Percentiles rank a stretch among this genome's conserved stretches.
Evolutionary conservation across 1,284 basidiomycete species (phyloP).

Genomic region (Vanrija humicola): DNA sequence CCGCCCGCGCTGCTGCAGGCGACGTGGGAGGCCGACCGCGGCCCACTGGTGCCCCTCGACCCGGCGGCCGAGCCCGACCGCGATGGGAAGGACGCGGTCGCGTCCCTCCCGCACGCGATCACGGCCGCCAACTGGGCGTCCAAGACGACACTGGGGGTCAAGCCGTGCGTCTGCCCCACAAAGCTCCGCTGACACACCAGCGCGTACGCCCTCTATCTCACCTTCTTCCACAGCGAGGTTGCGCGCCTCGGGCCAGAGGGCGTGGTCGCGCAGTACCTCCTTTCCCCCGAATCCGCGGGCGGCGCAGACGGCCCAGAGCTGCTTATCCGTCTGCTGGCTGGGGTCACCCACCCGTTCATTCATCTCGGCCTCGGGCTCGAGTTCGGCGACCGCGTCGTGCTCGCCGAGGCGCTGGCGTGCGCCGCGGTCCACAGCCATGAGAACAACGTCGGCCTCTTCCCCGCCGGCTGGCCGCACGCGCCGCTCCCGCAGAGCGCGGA

Average conservation of each 20-base stretch:
- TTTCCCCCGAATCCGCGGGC: slow-evolving; percentile 47
- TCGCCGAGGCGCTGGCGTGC: slow-evolving; percentile 60
- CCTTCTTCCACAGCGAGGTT: slow-evolving; percentile 58
- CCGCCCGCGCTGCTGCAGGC: slow-evolving; percentile 55
- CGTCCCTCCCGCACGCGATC: slow-evolving; percentile 18
- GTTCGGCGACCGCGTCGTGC: slow-evolving; percentile 57
- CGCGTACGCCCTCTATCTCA: slow-evolving; percentile 56
- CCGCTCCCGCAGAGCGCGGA: neutral
- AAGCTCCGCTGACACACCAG: slow-evolving; percentile 27
- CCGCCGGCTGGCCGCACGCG: slow-evolving; percentile 20
- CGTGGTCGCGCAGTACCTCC: slow-evolving; percentile 57
- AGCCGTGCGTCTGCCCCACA: slow-evolving; percentile 49
- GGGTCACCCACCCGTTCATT: slow-evolving; percentile 58
- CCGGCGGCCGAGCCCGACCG: slow-evolving; percentile 36
- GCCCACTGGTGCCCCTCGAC: slow-evolving; percentile 53
- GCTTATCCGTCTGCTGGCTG: slow-evolving; percentile 58
- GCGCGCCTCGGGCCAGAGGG: slow-evolving; percentile 50
- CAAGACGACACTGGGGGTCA: slow-evolving; percentile 55
- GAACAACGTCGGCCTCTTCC: slow-evolving; percentile 12
- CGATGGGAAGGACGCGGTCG: slow-evolving; percentile 17
- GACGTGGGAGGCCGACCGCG: slow-evolving; percentile 30
- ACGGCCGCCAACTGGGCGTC: slow-evolving; percentile 54
- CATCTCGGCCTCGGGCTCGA: slow-evolving; percentile 64
- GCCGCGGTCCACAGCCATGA: slow-evolving; percentile 53
- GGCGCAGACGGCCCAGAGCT: slow-evolving; percentile 54